Conservation (phyloP, 2,329 filamentous ascomycete species). For the Diplodia scrobiculata region DNA sequence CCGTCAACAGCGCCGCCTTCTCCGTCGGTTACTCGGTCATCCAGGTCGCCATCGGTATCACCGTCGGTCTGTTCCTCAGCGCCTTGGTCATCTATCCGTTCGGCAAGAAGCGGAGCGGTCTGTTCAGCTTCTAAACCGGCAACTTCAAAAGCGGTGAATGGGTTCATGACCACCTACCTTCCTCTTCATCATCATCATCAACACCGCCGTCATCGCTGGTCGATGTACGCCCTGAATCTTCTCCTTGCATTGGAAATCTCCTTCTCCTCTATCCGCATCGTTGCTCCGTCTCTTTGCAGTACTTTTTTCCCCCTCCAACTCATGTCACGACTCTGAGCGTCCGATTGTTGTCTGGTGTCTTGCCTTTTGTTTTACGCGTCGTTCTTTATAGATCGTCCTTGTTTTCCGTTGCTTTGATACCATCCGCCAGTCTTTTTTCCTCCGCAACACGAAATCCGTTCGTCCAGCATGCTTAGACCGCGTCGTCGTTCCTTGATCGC, state of each 20-base stretch:
- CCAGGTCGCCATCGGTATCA: slow-evolving; percentile 56
- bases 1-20: slow-evolving; percentile 50
- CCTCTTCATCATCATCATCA: background rate
- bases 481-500: background rate
- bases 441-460: background rate
- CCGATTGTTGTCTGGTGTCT: background rate
- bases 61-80: slow-evolving; percentile 53
- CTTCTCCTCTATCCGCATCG: background rate
- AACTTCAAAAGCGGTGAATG: background rate
- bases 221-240: slow-evolving; percentile 7
- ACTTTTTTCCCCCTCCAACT: background rate
- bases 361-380: background rate
- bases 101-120: slow-evolving; percentile 51
- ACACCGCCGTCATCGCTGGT: slow-evolving; percentile 3
- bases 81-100: slow-evolving; percentile 55
- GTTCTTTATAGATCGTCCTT: background rate
- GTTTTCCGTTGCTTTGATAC: slow-evolving; percentile 7
- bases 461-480: background rate
- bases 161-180: background rate
- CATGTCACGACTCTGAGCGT: slow-evolving; percentile 21
- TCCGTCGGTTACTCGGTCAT: slow-evolving; percentile 53
- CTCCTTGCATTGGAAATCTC: background rate
- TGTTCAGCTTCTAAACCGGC: slow-evolving; percentile 44
- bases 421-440: background rate
- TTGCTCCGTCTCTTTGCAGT: slow-evolving; percentile 1